Evolutionary conservation across 352 stramenopile species (phyloP), one percentile per base, ranked within the genome.

Genomic region (Globisporangium barbulae): DNA sequence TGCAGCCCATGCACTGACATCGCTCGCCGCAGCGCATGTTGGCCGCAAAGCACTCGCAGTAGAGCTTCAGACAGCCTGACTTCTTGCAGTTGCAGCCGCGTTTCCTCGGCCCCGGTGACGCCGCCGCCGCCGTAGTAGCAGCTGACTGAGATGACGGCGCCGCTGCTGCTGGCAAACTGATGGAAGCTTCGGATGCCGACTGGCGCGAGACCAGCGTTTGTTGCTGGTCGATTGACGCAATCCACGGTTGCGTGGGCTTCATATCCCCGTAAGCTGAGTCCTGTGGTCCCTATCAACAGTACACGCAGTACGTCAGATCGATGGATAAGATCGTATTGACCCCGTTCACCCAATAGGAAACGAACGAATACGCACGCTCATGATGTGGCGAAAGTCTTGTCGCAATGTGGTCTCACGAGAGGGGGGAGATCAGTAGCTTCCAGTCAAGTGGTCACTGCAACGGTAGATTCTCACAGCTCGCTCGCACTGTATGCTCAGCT

Each of bases 71-170:
- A 70, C 97, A 99, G 61, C 89, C 85, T 0, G 94, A 98, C 61
- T 98, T 98, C 76, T 98, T 98, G 76, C 96, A 99, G 64, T 97
- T 98, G 74, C 97, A 99, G 49, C 83, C 81, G 25, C 78, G 78
- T 13, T 74, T 79, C 48, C 69, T 52, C 21, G 63, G 35, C 8
- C 44, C 50, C 19, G 61, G 47, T 13, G 52, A 8, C 19, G 35
- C 28, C 7, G 44, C 25, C 2, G 17, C 21, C 15, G 33, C 6
- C 3, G 21, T 12, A 12, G 30, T n/a, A 33, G 30, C 49, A 41
- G 49, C 17, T 8, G 49, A 41, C 2, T 5, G 22, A 5, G 54
- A 39, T 30, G 7, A 12, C 8, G 30, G 50, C 17, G 9, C 28
- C 13, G 49, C 10, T n/a, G 49, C 25, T 55, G 31, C 28, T 35